These are phyloP conservation scores for Fallopia convolvulus DNA, from an alignment of 148 eudicot genomes.

Conservation along the genomic window DNA sequence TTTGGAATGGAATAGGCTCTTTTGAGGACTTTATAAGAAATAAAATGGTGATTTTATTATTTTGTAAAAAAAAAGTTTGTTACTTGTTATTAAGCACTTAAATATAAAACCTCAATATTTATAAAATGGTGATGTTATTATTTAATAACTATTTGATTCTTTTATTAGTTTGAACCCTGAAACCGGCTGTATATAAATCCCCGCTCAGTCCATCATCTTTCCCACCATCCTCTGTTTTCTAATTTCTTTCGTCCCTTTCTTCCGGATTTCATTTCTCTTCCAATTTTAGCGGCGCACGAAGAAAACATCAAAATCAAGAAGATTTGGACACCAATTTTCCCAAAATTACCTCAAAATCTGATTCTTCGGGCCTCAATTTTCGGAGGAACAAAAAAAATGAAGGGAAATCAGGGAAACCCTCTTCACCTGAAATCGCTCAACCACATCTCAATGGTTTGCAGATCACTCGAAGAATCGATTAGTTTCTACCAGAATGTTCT, in stretches of 20 bases:
- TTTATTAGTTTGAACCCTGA: no score
- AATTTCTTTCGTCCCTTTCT: not conserved
- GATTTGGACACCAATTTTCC: not conserved
- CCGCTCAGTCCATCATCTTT: not conserved
- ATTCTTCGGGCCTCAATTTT: not conserved
- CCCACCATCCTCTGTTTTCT: not conserved
- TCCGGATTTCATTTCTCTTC: not conserved
- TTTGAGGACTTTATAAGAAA: no score
- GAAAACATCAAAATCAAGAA: not conserved
- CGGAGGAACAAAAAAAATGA: not conserved
- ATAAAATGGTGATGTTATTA: no score
- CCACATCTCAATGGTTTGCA: slow-evolving; percentile 22
- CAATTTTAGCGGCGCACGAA: not conserved
- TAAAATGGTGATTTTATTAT: no score
- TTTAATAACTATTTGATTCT: no score
- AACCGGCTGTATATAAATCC: not conserved
- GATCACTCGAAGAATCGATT: slow-evolving; percentile 17
- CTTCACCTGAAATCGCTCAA: slow-evolving; percentile 18
- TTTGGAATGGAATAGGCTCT: no score
- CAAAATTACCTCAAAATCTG: not conserved
- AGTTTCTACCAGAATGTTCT: slow-evolving; percentile 18
- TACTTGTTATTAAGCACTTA: no score
- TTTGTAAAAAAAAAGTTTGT: no score
- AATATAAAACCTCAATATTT: no score
- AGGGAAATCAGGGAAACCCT: slow-evolving; percentile 11